These are phyloP conservation scores for Wickerhamomyces mucosus DNA, from an alignment of 805 yeast species.

Conservation along the genomic window DNA sequence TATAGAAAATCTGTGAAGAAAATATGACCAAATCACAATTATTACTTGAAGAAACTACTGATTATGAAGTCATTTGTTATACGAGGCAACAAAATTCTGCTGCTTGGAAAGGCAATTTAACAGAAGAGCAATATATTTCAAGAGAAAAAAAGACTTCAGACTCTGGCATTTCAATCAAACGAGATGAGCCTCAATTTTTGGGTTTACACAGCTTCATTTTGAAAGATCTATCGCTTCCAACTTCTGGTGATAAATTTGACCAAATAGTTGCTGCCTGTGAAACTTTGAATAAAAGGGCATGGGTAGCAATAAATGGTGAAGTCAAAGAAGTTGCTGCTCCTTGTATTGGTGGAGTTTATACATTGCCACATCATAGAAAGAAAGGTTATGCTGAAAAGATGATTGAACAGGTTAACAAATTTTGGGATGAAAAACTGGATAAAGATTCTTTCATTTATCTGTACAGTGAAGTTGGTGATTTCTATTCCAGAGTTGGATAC, in stretches of 20 bases:
- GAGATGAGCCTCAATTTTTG: constrained; percentile 8
- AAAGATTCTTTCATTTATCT: constrained; percentile 31
- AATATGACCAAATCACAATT: too few species aligned
- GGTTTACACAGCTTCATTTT: constrained; percentile 29
- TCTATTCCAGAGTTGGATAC: constrained; percentile 57
- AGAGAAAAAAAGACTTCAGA: constrained; percentile 26
- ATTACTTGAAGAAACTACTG: constrained; percentile 14
- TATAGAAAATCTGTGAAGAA: too few species aligned
- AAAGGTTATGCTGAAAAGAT: constrained; percentile 46
- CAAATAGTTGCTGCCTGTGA: constrained; percentile 34
- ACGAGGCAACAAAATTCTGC: constrained; percentile 27
- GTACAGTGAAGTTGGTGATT: constrained; percentile 69
- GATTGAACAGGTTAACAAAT: constrained; percentile 29
- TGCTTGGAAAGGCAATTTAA: constrained; percentile 26
- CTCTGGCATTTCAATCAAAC: constrained; percentile 18
- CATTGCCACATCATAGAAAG: constrained; percentile 36
- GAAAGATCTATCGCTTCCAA: constrained; percentile 18
- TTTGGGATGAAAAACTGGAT: constrained; percentile 25
- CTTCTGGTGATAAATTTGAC: constrained; percentile 14
- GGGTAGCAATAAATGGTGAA: constrained; percentile 18
- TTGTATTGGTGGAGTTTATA: constrained; percentile 53
- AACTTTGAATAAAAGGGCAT: constrained; percentile 28
- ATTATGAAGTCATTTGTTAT: constrained; percentile 25
- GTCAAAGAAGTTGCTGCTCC: constrained; percentile 24
- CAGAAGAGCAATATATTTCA: constrained; percentile 25